Evolutionary conservation across 768 basidiomycete genomes (phyloP), one percentile per base, ranked within the genome.

Genomic region (Suillus americanus): DNA sequence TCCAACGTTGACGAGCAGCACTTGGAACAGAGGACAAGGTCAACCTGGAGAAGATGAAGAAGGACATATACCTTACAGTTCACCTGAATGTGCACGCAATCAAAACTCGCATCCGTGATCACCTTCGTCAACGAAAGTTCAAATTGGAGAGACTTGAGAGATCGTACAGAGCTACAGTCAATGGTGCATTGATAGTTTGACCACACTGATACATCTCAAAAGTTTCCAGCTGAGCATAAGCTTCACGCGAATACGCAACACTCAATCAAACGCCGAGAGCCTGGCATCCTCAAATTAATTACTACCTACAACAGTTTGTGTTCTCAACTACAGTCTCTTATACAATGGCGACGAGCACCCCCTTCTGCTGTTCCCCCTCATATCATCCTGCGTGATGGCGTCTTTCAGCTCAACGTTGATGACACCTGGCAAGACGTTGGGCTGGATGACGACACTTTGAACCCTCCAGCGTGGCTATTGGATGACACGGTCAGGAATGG

Each of bases 241-340:
- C 33, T 78, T 8, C 60, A 67, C 14, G 50, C 53, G 1, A 75
- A 76, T 63, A 73, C 73, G 8, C 57, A 74, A 28, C n/a, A 64
- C 3, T 65, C 70, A 3, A 65, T 76, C 1, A 69, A 70, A 30
- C 48, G 65, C 4, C 68, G 72, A 20, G 73, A 78, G 25, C 74
- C 74, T 14, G 67, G 64, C 0, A 73, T 78, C 35, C 50, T 62
- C 18, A 60, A 65, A 12, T 43, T 74, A 3, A 72, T 66, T 0
- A 53, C 41, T 0, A 66, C 70, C 9, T 78, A 75, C 66, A 79
- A 79, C 55, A 67, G 64, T 6, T 62, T 75, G 16, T 72, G 72
- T 41, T 57, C 56, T 5, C 55, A 67, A 3, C 60, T 79, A 40
- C 56, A 20, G 16, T 46, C 54, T 0, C 48, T 73, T 1, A 75